Conservation (phyloP, 352 stramenopile species). For the Globisporangium takayamanum region DNA sequence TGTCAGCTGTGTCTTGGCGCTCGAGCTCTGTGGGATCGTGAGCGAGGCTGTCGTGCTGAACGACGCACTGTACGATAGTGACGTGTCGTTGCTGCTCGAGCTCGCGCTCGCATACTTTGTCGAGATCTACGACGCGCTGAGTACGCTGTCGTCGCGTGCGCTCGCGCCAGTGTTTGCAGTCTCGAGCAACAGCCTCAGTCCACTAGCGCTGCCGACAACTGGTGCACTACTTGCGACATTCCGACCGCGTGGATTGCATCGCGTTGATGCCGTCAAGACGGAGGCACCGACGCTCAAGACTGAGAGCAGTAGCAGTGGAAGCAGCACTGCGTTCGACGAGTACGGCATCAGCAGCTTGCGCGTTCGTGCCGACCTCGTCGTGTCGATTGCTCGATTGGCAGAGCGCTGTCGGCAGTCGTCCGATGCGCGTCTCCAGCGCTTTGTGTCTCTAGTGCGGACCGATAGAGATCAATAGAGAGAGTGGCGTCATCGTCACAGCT, state of each 20-base stretch:
- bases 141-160: conserved; percentile 7
- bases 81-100: conserved; percentile 9
- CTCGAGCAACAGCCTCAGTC: too few relatives aligned
- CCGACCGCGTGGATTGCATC: not conserved
- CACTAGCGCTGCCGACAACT: not conserved
- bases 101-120: conserved; percentile 30
- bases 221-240: conserved; percentile 12
- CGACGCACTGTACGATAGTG: not conserved
- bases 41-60: conserved; percentile 31
- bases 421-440: conserved; percentile 15
- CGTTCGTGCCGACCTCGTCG: conserved; percentile 40
- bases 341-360: conserved; percentile 46
- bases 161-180: conserved; percentile 9
- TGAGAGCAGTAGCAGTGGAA: not conserved
- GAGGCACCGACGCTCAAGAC: conserved; percentile 3
- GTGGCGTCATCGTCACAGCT: conserved; percentile 12
- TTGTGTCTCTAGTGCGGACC: not conserved
- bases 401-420: conserved; percentile 30
- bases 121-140: conserved; percentile 22
- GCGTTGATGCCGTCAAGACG: conserved; percentile 8
- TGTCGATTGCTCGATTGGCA: conserved; percentile 36
- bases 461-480: not conserved
- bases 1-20: conserved; percentile 54
- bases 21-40: conserved; percentile 57
- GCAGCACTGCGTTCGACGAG: conserved; percentile 18